Evolutionary conservation across 148 eudicot species (phyloP), one percentile per base, ranked within the genome.

Genomic region (Camellia japonica): DNA sequence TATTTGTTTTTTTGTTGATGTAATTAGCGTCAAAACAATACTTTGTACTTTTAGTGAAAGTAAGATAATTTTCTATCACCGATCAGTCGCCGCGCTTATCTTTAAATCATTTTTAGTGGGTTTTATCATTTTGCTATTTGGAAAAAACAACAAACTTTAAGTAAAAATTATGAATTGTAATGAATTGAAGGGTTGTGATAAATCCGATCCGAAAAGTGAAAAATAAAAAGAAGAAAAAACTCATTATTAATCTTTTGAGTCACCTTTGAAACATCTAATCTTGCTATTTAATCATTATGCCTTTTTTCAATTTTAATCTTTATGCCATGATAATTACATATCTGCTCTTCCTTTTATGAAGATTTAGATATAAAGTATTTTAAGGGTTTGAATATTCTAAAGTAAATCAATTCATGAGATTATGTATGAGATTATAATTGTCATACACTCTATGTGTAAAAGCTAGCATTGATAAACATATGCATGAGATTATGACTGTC

Each of bases 341-440:
- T 87, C 86, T 83, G 78, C 86, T 78, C 86, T 3, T 63, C 82
- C 87, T 87, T 85, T 82, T 19, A 85, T 59, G 84, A 80, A 74
- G 90, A 85, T 87, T 82, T 70, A 58, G 51, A 62, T 65, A 74
- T 30, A 71, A 51, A 63, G 41, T 18, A 46, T 30, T n/a, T 38
- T 64, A n/a, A 23, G 8, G 64, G 73, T 62, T 78, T 15, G 68
- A 62, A 46, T 71, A 52, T 66, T n/a, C 61, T n/a, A 61, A 78
- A 63, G 6, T 67, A 77, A 8, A 51, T 54, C 46, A 73, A 60
- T 71, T 54, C 13, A 61, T 71, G 20, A 41, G 38, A 9, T 4
- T 38, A n/a, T 42, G 41, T 74, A 11, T 64, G 7, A 56, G 30
- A 42, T 4, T 12, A 7, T 41, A 14, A 55, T 55, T 78, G 19